Evolutionary conservation across 257 asterid species (phyloP).

Genomic region (Rauvolfia tetraphylla): DNA sequence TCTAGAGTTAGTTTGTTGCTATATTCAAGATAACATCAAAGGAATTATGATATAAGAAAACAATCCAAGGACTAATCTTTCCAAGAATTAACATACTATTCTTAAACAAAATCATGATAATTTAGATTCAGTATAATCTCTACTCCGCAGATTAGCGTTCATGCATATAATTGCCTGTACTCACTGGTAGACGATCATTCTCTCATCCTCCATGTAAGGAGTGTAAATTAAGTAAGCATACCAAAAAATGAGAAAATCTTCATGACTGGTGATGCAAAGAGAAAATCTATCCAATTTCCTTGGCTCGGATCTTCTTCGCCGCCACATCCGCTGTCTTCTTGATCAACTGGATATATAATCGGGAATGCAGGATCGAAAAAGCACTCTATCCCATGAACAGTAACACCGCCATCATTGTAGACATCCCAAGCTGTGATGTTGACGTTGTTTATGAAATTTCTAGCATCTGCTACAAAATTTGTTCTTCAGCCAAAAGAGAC

Average conservation of each 20-base stretch:
- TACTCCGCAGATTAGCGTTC: no score
- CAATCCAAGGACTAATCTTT: no score
- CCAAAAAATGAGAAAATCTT: neutral
- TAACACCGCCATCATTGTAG: constrained; percentile 1
- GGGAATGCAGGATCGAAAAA: constrained; percentile 6
- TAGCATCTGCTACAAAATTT: neutral
- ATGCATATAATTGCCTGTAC: no score
- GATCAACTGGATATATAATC: neutral
- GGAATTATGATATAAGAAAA: no score
- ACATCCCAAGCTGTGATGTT: constrained; percentile 3
- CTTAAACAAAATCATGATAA: no score
- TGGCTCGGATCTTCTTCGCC: neutral
- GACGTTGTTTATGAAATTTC: neutral
- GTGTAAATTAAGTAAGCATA: no score
- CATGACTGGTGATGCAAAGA: neutral
- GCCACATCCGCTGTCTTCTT: neutral
- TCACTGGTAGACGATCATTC: no score
- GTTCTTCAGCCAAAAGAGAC: constrained; percentile 4
- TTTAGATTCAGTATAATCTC: no score
- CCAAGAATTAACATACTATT: no score
- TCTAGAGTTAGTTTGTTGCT: no score
- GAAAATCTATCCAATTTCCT: neutral
- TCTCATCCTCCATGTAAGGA: no score
- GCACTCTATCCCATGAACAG: neutral
- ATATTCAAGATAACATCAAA: no score